Conservation (phyloP, 2,329 filamentous ascomycete species). For the Fusarium pseudoanthophilum region DNA sequence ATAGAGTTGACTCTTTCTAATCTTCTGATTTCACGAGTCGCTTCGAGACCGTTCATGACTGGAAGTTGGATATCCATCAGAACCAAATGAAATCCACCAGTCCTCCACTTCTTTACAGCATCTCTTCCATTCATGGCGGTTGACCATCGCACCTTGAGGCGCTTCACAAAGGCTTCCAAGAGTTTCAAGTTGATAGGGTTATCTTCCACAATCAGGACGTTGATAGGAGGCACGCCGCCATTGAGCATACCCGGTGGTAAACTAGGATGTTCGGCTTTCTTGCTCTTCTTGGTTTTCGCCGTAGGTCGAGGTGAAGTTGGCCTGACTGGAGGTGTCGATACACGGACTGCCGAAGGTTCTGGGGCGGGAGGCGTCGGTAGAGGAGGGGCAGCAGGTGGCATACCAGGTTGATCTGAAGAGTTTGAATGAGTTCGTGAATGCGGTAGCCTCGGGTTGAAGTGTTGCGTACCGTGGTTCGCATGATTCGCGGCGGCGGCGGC, state of each 20-base stretch:
- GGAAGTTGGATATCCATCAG: slow-evolving; percentile 99
- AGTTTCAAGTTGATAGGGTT: slow-evolving; percentile 97
- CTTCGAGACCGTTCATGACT: slow-evolving; percentile 94
- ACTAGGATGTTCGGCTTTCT: slow-evolving; percentile 60
- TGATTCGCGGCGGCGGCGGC: slow-evolving; percentile 48
- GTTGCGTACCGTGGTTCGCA: slow-evolving; percentile 50
- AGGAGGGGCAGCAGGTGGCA: slow-evolving; percentile 61
- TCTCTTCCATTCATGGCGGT: slow-evolving; percentile 97
- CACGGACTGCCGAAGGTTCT: slow-evolving; percentile 55
- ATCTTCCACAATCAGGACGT: slow-evolving; percentile 97
- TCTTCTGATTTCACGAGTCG: slow-evolving; percentile 92
- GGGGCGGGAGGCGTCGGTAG: slow-evolving; percentile 64
- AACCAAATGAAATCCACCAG: slow-evolving; percentile 93
- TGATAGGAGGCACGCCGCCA: slow-evolving; percentile 90
- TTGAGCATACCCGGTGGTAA: slow-evolving; percentile 76
- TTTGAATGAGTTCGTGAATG: slow-evolving; percentile 69
- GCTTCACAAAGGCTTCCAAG: slow-evolving; percentile 94
- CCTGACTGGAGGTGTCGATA: slow-evolving; percentile 64
- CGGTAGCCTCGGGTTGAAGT: slow-evolving; percentile 53
- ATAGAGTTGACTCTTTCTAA: slow-evolving; percentile 92
- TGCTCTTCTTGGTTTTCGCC: slow-evolving; percentile 61
- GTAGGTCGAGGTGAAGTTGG: slow-evolving; percentile 60
- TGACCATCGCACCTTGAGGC: slow-evolving; percentile 94
- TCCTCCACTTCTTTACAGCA: slow-evolving; percentile 91
- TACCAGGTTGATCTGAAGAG: slow-evolving; percentile 63